Conservation (phyloP, 75 land plant genomes). For the Picea glauca region DNA sequence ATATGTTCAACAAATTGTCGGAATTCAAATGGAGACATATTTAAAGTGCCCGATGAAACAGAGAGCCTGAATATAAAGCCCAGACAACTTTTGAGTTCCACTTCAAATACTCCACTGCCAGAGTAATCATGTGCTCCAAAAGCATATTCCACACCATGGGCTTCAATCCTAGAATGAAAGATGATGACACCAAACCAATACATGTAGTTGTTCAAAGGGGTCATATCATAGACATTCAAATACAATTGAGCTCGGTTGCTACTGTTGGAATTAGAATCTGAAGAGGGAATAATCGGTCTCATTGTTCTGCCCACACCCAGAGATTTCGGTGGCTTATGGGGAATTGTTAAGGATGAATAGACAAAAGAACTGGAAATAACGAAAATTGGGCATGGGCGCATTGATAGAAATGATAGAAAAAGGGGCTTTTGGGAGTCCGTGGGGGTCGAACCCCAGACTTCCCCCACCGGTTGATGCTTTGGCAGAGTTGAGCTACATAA, state of each 20-base stretch:
- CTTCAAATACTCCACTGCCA: slow-evolving; percentile 56
- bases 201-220: slow-evolving; percentile 71
- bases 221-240: slow-evolving; percentile 86
- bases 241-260: slow-evolving; percentile 21
- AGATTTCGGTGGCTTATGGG: no score
- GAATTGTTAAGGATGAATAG: no score
- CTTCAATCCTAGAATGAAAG: slow-evolving; percentile 87
- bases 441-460: no score
- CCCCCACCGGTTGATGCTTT: no score
- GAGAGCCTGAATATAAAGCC: slow-evolving; percentile 38
- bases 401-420: no score
- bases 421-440: no score
- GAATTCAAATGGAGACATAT: slow-evolving; percentile 29
- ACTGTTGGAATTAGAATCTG: not conserved
- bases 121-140: slow-evolving; percentile 62
- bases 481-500: no score
- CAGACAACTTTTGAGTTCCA: slow-evolving; percentile 47
- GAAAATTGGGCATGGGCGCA: no score
- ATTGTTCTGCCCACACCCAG: not conserved
- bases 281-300: not conserved
- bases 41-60: slow-evolving; percentile 33
- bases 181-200: slow-evolving; percentile 87
- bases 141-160: slow-evolving; percentile 50
- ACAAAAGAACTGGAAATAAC: no score
- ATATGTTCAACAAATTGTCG: slow-evolving; percentile 47